Evolutionary conservation across 2,329 filamentous ascomycete species (phyloP).

Genomic region (Ascochyta pisi): DNA sequence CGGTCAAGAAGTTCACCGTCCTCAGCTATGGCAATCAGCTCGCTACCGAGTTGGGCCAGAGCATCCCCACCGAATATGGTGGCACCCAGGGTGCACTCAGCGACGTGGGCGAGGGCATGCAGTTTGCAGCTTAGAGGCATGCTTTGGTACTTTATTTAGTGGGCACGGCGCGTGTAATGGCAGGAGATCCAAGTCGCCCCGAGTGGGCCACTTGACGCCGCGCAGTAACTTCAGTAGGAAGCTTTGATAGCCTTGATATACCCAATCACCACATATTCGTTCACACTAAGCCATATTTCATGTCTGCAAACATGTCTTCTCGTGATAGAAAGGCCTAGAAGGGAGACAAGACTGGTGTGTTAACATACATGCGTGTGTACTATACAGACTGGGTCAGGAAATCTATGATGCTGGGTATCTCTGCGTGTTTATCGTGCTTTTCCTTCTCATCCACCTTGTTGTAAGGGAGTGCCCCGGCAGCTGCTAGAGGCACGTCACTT

Average conservation of each 20-base stretch:
- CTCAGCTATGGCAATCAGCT: conserved; percentile 69
- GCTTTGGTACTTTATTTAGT: not conserved
- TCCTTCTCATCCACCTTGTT: not conserved
- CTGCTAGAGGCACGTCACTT: not conserved
- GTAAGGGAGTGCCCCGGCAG: not conserved
- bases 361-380: not conserved
- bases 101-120: conserved; percentile 52
- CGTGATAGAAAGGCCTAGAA: too few species aligned
- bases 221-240: not conserved
- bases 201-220: not conserved
- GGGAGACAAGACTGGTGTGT: not conserved
- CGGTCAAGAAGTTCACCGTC: conserved; percentile 58
- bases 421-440: not conserved
- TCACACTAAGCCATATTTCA: not conserved
- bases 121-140: conserved; percentile 33
- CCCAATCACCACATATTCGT: conserved; percentile 14
- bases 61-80: conserved; percentile 79
- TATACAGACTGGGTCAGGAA: not conserved
- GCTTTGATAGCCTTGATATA: conserved; percentile 24
- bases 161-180: conserved; percentile 23
- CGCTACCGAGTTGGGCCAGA: conserved; percentile 68
- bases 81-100: conserved; percentile 68
- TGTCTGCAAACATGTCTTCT: not conserved
- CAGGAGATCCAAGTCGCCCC: conserved; percentile 14
- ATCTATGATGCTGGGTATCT: conserved; percentile 7